A percentile compares a stretch with the other conserved stretches of the same genome.
Conservation (phyloP, 371 early-diverging fungal species). For the Phascolomyces articulosus region DNA sequence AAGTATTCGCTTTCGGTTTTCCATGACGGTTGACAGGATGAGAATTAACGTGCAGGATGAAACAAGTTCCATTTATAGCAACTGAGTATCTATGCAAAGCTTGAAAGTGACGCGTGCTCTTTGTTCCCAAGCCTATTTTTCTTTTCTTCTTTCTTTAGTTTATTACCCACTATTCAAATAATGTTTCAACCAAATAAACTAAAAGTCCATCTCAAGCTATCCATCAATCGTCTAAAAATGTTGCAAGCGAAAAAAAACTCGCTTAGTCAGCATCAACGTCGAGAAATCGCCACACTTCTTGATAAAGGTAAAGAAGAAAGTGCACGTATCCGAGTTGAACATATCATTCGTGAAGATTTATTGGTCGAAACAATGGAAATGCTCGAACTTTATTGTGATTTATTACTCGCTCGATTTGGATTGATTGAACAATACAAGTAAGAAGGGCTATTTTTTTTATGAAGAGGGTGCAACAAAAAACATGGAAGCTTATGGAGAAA, state of each 20-base stretch:
- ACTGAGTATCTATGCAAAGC: too few relatives aligned
- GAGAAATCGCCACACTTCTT: constrained; percentile 83
- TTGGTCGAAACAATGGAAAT: constrained; percentile 91
- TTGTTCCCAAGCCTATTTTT: too few relatives aligned
- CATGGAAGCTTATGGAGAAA: too few relatives aligned
- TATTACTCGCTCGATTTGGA: constrained; percentile 86
- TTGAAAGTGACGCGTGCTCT: too few relatives aligned
- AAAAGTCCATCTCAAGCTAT: constrained; percentile 88
- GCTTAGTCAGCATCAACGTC: constrained; percentile 71
- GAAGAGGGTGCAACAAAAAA: too few relatives aligned
- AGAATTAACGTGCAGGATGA: too few relatives aligned
- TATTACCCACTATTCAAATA: too few relatives aligned
- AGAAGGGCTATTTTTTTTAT: constrained; percentile 8
- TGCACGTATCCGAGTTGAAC: constrained; percentile 89
- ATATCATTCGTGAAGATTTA: constrained; percentile 93
- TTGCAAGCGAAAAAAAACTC: constrained; percentile 87
- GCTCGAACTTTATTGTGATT: constrained; percentile 88
- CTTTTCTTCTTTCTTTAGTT: too few relatives aligned
- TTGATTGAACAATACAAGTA: constrained; percentile 84
- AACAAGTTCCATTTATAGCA: too few relatives aligned
- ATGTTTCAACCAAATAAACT: constrained; percentile 67
- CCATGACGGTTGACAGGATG: too few relatives aligned
- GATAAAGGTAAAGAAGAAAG: constrained; percentile 85
- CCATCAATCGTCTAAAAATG: constrained; percentile 84
- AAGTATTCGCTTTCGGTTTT: too few relatives aligned